These are phyloP conservation scores for Zea luxurians DNA, from an alignment of 176 grass and related monocot species.

Conservation along the genomic window DNA sequence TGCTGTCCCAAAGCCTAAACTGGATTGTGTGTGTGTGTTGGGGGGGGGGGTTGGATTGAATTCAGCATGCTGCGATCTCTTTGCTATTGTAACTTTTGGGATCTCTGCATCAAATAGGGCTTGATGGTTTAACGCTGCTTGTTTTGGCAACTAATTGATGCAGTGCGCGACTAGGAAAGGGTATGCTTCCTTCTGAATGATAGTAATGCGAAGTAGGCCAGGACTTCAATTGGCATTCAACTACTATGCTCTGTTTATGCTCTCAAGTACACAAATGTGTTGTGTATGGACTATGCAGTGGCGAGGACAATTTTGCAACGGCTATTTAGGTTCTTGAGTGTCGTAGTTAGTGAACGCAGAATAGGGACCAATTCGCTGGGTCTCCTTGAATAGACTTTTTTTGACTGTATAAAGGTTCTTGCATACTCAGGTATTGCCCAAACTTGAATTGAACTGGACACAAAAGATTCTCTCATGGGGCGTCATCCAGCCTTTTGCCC, in stretches of 20 bases:
- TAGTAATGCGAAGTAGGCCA: no score
- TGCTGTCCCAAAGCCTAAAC: not conserved
- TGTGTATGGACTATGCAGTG: not conserved
- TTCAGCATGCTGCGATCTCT: not conserved
- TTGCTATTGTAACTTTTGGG: not conserved
- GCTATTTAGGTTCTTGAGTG: not conserved
- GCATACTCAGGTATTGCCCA: no score
- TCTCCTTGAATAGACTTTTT: no score
- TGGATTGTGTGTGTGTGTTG: no score
- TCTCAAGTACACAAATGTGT: not conserved
- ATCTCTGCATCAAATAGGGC: not conserved
- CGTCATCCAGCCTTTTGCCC: no score
- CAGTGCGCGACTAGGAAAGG: not conserved
- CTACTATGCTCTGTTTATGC: slow-evolving; percentile 13
- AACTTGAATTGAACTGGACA: no score
- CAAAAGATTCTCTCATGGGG: no score
- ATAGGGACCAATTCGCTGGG: no score
- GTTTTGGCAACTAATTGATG: slow-evolving; percentile 20
- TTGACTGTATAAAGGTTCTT: no score
- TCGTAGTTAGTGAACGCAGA: no score
- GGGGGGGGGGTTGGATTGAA: not conserved
- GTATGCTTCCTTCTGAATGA: no score
- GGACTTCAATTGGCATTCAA: not conserved
- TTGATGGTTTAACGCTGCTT: not conserved
- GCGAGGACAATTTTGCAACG: not conserved